Base-by-base conservation (phyloP, 1,284 basidiomycete species). In the Porogramme epimiltina region DNA sequence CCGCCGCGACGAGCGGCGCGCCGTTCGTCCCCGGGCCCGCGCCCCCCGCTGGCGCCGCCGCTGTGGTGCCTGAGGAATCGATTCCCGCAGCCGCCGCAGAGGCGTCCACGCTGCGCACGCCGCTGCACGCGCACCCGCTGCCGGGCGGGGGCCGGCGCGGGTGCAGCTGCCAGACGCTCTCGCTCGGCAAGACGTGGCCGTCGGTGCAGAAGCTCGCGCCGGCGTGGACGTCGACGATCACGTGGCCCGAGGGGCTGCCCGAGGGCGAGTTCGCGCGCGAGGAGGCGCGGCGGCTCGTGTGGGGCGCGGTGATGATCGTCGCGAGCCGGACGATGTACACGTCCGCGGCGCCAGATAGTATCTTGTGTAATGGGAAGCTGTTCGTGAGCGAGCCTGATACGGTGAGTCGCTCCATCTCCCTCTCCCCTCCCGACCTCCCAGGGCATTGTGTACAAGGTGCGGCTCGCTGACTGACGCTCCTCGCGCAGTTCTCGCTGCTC, bases 301-400 rank as follows among this genome's bases (percentile, higher is more conserved):
- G 88, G 88, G 84, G 80, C 60, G 67, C 82, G 3, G 73, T 87
- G 65, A 72, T 75, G 52, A 72, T 88, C 22, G 71, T 80, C 16
- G 83, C 85, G 19, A 84, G 80, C 4, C 77, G 85, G 66, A 80
- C 78, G 20, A 75, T 77, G 8, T 89, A 85, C 61, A 71, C 75
- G 8, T 74, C 76, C 16, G 76, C 85, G 18, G 64, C 41, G 3
- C 78, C 85, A 13, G 65, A 70, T 45, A 40, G 64, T 66, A 62
- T 66, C 18, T 58, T 61, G 25, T 67, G 66, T 15, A 64, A 49
- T 22, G 40, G 78, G 11, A 76, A 84, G 28, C 63, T 87, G 37
- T 87, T 82, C 62, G 72, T 87, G 52, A 68, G 78, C 19, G 80
- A 89, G 56, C 81, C 84, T n/a, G 73, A 82, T 6, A 87, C 87